A percentile compares a stretch with the other conserved stretches of the same genome.
Evolutionary conservation across 1,139 yeast genomes (phyloP).

Genomic region (Casaregolazyma suthepensis): DNA sequence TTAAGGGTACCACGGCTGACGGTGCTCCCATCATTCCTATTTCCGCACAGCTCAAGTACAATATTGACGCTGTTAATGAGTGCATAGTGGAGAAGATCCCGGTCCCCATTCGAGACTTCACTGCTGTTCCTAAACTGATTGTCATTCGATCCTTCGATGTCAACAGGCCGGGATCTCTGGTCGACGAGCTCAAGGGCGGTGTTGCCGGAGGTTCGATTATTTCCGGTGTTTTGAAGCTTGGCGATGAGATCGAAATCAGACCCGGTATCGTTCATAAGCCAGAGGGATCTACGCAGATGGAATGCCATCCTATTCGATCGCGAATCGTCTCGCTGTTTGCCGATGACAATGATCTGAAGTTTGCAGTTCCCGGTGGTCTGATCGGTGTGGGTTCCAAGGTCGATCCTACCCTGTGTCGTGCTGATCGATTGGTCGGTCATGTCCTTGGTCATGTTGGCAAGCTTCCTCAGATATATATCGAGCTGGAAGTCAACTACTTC

Average conservation of each 20-base stretch:
- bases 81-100: slow-evolving; percentile 94
- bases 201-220: slow-evolving; percentile 99
- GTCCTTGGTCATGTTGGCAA: slow-evolving; percentile 97
- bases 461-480: slow-evolving; percentile 92
- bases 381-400: slow-evolving; percentile 99
- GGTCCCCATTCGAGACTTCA: slow-evolving; percentile 90
- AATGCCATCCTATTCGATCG: slow-evolving; percentile 93
- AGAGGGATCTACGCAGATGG: slow-evolving; percentile 80
- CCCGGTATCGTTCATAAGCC: slow-evolving; percentile 96
- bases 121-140: slow-evolving; percentile 89
- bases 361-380: slow-evolving; percentile 99
- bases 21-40: slow-evolving; percentile 99
- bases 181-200: slow-evolving; percentile 97
- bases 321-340: slow-evolving; percentile 92
- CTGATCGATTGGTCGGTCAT: slow-evolving; percentile 98
- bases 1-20: slow-evolving; percentile 97
- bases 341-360: slow-evolving; percentile 94
- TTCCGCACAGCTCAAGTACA: slow-evolving; percentile 96
- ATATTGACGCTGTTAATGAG: slow-evolving; percentile 97
- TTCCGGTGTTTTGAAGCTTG: slow-evolving; percentile 93
- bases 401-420: slow-evolving; percentile 98
- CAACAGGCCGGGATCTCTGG: slow-evolving; percentile 97
- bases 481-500: slow-evolving; percentile 95
- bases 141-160: slow-evolving; percentile 98
- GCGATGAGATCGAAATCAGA: slow-evolving; percentile 97